A percentile compares a stretch with the other conserved stretches of the same genome.
These are phyloP conservation scores for Chytriomyces hyalinus DNA, from an alignment of 192 early-diverging fungal genomes.

Conservation along the genomic window DNA sequence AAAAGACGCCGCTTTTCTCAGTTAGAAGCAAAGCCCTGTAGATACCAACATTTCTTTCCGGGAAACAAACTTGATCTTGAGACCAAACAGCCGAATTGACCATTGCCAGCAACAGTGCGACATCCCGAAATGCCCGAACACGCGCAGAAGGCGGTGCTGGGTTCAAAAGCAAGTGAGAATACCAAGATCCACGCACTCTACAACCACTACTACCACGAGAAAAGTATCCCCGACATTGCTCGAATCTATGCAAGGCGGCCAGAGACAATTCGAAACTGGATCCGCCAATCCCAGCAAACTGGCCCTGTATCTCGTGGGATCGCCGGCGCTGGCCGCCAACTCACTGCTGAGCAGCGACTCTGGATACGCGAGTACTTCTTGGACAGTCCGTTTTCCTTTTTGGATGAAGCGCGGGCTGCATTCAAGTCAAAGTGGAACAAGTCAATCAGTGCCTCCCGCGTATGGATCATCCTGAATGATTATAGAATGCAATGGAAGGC, in stretches of 20 bases:
- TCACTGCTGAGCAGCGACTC: neutral
- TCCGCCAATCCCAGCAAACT: neutral
- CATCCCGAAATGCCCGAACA: neutral
- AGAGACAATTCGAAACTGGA: constrained; percentile 17
- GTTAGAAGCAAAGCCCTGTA: no score
- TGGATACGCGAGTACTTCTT: neutral
- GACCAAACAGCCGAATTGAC: no score
- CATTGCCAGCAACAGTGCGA: no score
- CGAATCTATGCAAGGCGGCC: neutral
- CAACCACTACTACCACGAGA: constrained; percentile 10
- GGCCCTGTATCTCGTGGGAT: neutral
- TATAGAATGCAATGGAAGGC: constrained; percentile 5
- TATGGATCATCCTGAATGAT: constrained; percentile 1
- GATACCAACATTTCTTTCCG: no score
- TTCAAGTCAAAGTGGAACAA: neutral
- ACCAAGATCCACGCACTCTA: constrained; percentile 16
- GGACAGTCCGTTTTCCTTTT: constrained; percentile 5
- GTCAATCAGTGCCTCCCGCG: neutral
- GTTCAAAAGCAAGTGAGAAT: constrained; percentile 12
- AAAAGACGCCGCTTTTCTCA: no score
- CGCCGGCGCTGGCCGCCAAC: neutral
- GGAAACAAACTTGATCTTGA: no score
- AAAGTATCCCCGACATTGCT: constrained; percentile 4
- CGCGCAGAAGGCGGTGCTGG: neutral
- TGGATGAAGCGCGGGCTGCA: constrained; percentile 10